A percentile compares a stretch with the other conserved stretches of the same genome.
Evolutionary conservation across 2,329 filamentous ascomycete genomes (phyloP).

Genomic region (Neobulgaria alba): DNA sequence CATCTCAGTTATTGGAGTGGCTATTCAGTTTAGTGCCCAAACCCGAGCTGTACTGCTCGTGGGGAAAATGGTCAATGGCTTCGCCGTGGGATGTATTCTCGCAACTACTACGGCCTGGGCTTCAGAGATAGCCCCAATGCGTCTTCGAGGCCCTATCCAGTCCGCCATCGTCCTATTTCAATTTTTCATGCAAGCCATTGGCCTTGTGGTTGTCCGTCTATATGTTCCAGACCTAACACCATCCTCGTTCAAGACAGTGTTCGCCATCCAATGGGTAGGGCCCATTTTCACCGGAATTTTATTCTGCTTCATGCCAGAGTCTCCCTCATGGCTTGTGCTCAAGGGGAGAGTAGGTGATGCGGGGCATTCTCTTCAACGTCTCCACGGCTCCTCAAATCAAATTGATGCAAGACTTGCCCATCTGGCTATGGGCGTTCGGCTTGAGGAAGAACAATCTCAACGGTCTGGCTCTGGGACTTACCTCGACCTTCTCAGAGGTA

Average conservation of each 20-base stretch:
- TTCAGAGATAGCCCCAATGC: slow-evolving; percentile 13
- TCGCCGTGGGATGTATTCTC: slow-evolving; percentile 13
- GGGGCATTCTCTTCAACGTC: slow-evolving; percentile 7
- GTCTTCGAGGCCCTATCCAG: slow-evolving; percentile 15
- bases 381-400: slow-evolving; percentile 11
- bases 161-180: slow-evolving; percentile 14
- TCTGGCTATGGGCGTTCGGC: slow-evolving; percentile 9
- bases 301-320: slow-evolving; percentile 12
- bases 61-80: slow-evolving; percentile 17
- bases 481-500: slow-evolving; percentile 27
- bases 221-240: slow-evolving; percentile 12
- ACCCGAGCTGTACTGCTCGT: slow-evolving; percentile 10
- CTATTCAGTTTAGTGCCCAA: slow-evolving; percentile 10
- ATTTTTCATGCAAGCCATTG: slow-evolving; percentile 15
- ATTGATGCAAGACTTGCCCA: slow-evolving; percentile 12
- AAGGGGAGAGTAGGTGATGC: slow-evolving; percentile 8
- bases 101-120: slow-evolving; percentile 11
- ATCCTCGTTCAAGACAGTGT: slow-evolving; percentile 12
- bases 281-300: slow-evolving; percentile 5
- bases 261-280: slow-evolving; percentile 18
- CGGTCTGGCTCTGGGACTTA: slow-evolving; percentile 17
- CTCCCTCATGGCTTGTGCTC: slow-evolving; percentile 9
- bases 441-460: slow-evolving; percentile 7
- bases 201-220: slow-evolving; percentile 12
- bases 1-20: slow-evolving; percentile 11